Percentiles rank a stretch among this genome's conserved stretches.
Conservation (phyloP, 345 rosid genomes). For the Moringa oleifera region DNA sequence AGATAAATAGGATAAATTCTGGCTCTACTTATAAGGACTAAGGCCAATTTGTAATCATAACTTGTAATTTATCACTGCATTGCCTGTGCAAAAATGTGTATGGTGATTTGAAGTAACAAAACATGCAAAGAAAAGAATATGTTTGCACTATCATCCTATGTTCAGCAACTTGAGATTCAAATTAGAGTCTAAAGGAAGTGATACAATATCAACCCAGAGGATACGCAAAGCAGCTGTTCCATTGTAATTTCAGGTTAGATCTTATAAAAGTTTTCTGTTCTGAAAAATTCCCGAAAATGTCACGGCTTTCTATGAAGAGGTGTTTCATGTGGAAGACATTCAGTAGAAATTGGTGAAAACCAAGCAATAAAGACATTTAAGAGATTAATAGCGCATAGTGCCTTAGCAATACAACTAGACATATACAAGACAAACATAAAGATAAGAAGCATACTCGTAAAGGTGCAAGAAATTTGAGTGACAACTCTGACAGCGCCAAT, state of each 20-base stretch:
- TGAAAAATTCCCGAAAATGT: background rate
- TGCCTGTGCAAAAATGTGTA: too few relatives aligned
- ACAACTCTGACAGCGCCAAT: constrained; percentile 63
- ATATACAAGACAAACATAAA: background rate
- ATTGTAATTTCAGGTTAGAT: background rate
- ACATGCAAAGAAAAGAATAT: too few relatives aligned
- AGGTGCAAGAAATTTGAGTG: constrained; percentile 74
- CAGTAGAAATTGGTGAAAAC: background rate
- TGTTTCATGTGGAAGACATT: background rate
- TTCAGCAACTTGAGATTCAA: background rate
- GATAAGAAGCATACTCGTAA: constrained; percentile 43
- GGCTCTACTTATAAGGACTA: background rate
- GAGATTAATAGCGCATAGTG: background rate
- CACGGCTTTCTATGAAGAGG: background rate
- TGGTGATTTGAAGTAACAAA: too few relatives aligned
- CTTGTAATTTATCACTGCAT: too few relatives aligned
- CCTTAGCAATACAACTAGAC: background rate
- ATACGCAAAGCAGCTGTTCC: background rate
- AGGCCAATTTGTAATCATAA: background rate
- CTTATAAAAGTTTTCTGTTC: too few relatives aligned
- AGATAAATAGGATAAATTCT: too few relatives aligned
- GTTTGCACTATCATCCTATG: background rate
- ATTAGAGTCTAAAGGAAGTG: too few relatives aligned
- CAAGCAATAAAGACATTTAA: background rate
- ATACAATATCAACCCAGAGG: background rate